These are phyloP conservation scores for Colletotrichum nymphaeae DNA, from an alignment of 2,329 filamentous ascomycete species.

Conservation along the genomic window DNA sequence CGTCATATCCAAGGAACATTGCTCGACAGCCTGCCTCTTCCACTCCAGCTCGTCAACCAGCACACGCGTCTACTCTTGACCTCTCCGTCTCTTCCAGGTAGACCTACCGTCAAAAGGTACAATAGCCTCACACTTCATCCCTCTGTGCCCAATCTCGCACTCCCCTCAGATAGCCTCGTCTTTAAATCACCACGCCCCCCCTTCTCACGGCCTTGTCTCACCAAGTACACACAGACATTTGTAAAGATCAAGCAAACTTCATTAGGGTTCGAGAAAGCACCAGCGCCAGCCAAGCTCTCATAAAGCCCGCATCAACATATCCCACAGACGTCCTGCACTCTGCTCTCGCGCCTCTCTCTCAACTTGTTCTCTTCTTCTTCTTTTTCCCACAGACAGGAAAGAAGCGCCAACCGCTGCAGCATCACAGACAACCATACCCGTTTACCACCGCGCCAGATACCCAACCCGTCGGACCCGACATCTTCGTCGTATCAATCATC, in stretches of 20 bases:
- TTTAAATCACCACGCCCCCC: neutral
- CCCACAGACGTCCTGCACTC: conserved; percentile 24
- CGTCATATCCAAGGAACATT: conserved; percentile 23
- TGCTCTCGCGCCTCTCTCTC: neutral
- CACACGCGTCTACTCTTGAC: neutral
- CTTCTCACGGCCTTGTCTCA: conserved; percentile 30
- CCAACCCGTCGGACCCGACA: conserved; percentile 9
- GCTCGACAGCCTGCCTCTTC: neutral
- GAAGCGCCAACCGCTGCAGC: conserved; percentile 15
- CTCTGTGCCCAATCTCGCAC: neutral
- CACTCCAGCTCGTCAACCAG: neutral
- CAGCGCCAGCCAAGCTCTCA: conserved; percentile 14
- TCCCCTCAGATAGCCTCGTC: conserved; percentile 12
- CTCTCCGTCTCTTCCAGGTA: neutral
- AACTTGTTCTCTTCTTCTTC: neutral
- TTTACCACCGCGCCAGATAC: neutral
- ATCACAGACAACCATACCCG: conserved; percentile 18
- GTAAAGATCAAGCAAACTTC: conserved; percentile 1
- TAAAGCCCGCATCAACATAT: conserved; percentile 32
- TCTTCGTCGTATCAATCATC: conserved; percentile 19
- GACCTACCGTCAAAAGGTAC: neutral
- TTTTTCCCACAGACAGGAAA: conserved; percentile 15
- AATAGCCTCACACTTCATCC: neutral
- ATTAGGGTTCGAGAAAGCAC: neutral
- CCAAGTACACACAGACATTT: conserved; percentile 29